Conservation (phyloP, 192 early-diverging fungal genomes). For the Coemansia sp. region DNA sequence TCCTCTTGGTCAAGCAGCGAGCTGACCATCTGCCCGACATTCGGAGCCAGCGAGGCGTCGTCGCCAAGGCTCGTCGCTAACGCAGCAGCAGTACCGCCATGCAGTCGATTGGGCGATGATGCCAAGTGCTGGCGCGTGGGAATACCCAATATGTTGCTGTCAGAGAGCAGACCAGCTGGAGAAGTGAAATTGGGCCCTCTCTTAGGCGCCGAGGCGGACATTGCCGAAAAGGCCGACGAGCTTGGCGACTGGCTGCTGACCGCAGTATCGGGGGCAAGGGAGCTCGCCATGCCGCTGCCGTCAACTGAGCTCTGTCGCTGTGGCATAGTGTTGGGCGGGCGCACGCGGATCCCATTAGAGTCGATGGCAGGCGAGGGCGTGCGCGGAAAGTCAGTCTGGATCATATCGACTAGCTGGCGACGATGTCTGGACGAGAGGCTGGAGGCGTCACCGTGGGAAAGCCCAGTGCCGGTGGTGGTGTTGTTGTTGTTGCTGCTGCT, state of each 20-base stretch:
- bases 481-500: no score
- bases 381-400: slow-evolving; percentile 50
- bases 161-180: slow-evolving; percentile 25
- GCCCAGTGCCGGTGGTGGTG: no score
- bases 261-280: not conserved
- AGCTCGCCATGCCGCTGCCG: not conserved
- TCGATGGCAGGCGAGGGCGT: slow-evolving; percentile 49
- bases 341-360: slow-evolving; percentile 11
- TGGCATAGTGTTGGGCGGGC: slow-evolving; percentile 10
- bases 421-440: slow-evolving; percentile 19
- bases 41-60: slow-evolving; percentile 12
- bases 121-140: slow-evolving; percentile 24
- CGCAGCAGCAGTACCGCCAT: slow-evolving; percentile 20
- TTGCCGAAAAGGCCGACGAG: slow-evolving; percentile 40
- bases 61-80: slow-evolving; percentile 6
- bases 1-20: slow-evolving; percentile 49
- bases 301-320: slow-evolving; percentile 13
- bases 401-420: slow-evolving; percentile 48
- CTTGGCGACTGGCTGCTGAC: slow-evolving; percentile 3
- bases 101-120: slow-evolving; percentile 36
- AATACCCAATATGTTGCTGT: slow-evolving; percentile 31
- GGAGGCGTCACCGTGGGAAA: slow-evolving; percentile 11
- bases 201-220: slow-evolving; percentile 31
- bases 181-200: slow-evolving; percentile 12
- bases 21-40: slow-evolving; percentile 45